Percentiles rank a stretch among this genome's conserved stretches.
phyloP scores from a whole-genome alignment of 805 yeast genomes.

The Grigorovia transvaalensis region DNA sequence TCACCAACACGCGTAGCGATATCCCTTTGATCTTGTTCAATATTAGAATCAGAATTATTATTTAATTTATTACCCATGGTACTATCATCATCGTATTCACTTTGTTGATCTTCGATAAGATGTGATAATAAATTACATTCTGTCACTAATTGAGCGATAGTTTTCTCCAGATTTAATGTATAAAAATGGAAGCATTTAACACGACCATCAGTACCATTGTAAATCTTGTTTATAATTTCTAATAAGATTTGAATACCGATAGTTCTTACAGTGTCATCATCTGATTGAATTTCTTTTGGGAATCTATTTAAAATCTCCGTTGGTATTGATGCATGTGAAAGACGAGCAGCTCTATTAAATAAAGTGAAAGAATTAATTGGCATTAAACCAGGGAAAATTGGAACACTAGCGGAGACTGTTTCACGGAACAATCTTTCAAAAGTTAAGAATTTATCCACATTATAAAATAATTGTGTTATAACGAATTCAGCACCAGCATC shows the following conservation, averaged over 20 bases:
- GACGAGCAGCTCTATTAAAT: conserved; percentile 78
- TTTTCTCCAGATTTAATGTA: conserved; percentile 83
- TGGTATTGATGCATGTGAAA: conserved; percentile 83
- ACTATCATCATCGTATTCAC: conserved; percentile 4
- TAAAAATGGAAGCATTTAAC: conserved; percentile 87
- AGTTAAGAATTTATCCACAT: conserved; percentile 60
- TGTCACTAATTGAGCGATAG: conserved; percentile 76
- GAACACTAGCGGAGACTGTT: conserved; percentile 34
- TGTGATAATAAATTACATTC: conserved; percentile 44
- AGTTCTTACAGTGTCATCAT: conserved; percentile 70
- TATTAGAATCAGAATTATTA: neutral
- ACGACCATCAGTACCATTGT: conserved; percentile 41
- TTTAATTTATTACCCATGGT: neutral
- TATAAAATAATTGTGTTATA: conserved; percentile 85
- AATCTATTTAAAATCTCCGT: conserved; percentile 39
- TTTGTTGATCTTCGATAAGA: conserved; percentile 31
- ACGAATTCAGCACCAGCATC: conserved; percentile 93
- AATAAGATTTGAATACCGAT: conserved; percentile 70
- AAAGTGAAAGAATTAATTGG: conserved; percentile 79
- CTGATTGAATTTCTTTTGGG: conserved; percentile 46
- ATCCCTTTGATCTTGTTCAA: conserved; percentile 15
- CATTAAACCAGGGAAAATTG: conserved; percentile 81
- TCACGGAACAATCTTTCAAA: conserved; percentile 48
- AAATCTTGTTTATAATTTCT: conserved; percentile 51
- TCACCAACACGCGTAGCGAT: conserved; percentile 26